These are phyloP conservation scores for Jacaranda copaia DNA, from an alignment of 257 asterid genomes.

Conservation along the genomic window DNA sequence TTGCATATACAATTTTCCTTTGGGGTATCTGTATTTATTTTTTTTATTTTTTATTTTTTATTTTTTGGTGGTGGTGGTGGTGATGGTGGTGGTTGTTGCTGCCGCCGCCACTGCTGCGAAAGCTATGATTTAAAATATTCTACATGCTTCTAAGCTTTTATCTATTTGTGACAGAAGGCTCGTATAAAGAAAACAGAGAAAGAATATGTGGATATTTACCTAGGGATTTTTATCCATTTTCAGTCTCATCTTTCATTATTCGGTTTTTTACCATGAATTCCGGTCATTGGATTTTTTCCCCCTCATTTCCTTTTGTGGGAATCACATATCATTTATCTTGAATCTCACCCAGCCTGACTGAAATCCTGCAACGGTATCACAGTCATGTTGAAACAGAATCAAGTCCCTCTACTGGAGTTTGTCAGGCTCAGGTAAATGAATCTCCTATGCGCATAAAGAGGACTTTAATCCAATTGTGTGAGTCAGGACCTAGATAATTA, in stretches of 20 bases:
- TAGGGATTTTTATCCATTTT: not conserved
- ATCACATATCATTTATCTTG: conserved; percentile 17
- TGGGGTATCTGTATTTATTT: no score
- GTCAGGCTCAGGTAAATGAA: conserved; percentile 32
- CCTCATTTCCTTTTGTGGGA: not conserved
- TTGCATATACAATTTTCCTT: no score
- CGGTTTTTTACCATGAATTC: not conserved
- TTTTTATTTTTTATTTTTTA: no score
- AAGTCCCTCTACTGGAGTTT: conserved; percentile 26
- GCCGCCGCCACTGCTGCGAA: no score
- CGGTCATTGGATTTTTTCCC: not conserved
- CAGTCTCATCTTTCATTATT: not conserved
- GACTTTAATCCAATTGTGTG: not conserved
- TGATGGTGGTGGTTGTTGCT: no score
- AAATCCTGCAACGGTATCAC: conserved; percentile 35
- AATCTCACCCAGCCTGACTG: conserved; percentile 35
- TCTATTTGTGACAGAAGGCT: no score
- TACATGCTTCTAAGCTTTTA: no score
- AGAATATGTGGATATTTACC: not conserved
- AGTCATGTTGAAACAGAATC: conserved; percentile 17
- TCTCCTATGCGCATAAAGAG: not conserved
- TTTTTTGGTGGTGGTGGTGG: no score
- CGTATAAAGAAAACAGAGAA: no score
- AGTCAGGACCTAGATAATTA: no score
- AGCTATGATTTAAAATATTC: no score